phyloP scores from a whole-genome alignment of 2,329 filamentous ascomycete species.

The Cercospora nicotianae region DNA sequence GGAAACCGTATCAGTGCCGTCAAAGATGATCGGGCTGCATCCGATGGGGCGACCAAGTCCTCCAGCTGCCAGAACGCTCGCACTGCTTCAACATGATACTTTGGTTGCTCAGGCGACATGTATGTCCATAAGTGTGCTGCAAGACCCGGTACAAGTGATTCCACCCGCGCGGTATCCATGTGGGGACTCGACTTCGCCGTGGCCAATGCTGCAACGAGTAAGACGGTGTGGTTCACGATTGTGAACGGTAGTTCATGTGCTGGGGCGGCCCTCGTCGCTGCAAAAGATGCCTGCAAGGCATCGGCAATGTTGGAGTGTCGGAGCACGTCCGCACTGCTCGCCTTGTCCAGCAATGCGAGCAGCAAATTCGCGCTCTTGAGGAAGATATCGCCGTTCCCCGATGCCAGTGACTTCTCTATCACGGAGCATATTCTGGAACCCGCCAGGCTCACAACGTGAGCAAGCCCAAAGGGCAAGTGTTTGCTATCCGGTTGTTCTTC shows the following conservation, averaged over 20 bases:
- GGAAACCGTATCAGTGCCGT: conserved; percentile 14
- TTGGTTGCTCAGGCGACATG: conserved; percentile 77
- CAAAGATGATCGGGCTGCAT: conserved; percentile 28
- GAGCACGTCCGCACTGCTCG: not conserved
- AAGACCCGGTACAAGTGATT: conserved; percentile 65
- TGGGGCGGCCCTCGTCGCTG: not conserved
- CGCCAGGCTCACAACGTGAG: conserved; percentile 4
- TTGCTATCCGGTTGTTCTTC: conserved; percentile 1
- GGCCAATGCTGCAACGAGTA: conserved; percentile 20
- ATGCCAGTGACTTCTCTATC: conserved; percentile 9
- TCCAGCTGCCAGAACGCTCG: conserved; percentile 85
- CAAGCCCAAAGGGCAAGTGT: conserved; percentile 2
- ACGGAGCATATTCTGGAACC: conserved; percentile 2
- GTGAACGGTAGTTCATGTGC: conserved; percentile 22
- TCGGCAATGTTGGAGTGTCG: conserved; percentile 1
- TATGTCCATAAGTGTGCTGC: conserved; percentile 75
- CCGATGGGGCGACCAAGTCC: conserved; percentile 24
- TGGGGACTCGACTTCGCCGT: conserved; percentile 6
- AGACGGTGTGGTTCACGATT: conserved; percentile 27
- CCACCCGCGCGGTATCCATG: conserved; percentile 49
- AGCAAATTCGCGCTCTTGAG: conserved; percentile 9
- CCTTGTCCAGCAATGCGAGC: conserved; percentile 12
- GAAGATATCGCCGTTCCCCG: not conserved
- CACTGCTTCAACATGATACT: conserved; percentile 92
- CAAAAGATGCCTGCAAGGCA: conserved; percentile 3